Evolutionary conservation across 208 protist genomes (phyloP), one percentile per base, ranked within the genome.

Genomic region (Wallacemonas sp.): DNA sequence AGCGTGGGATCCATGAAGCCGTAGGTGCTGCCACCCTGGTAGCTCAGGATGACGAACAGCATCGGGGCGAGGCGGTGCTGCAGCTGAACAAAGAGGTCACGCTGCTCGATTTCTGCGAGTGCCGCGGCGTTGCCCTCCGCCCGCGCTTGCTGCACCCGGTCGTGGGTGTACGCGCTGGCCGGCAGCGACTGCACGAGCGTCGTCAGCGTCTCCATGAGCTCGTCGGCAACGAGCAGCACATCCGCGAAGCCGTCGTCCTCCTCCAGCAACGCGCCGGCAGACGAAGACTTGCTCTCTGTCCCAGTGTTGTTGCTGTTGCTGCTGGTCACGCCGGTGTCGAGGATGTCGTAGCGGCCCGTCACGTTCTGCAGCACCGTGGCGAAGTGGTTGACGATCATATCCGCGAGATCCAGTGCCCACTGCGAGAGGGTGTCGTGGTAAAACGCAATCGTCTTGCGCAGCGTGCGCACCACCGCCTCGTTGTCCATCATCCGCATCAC

Each of bases 401-500:
- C 84, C 30, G 80, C 81, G 56, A 96, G 71, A 44, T 90, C 78
- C 61, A 93, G 23, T 6, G 90, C 94, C 77, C 88, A 96, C 70
- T 94, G 90, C 26, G 87, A 90, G 21, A 98, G 87, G 43, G 87
- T 84, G 49, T 80, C 61, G 58, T 80, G 71, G 71, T 97, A 98
- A 55, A 87, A 82, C 29, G 71, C 44, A 29, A 98, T 95, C 1
- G 95, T 95, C 26, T 85, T 85, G 26, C 91, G 90, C 24, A 98
- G 69, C 23, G 94, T 95, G 24, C 85, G 77, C 21, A 98, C 83
- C 6, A 98, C 80, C 5, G 80, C 83, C 32, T 97, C 94, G 71
- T 89, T 93, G 62, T 97, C 92, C 68, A 97, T 93, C 41, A 97
- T 67, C 6, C 77, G 78, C 84, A 98, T 96, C 0, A 97, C 74